phyloP scores from a whole-genome alignment of 306 rosid genomes.

The Sechiopsis laciniata region DNA sequence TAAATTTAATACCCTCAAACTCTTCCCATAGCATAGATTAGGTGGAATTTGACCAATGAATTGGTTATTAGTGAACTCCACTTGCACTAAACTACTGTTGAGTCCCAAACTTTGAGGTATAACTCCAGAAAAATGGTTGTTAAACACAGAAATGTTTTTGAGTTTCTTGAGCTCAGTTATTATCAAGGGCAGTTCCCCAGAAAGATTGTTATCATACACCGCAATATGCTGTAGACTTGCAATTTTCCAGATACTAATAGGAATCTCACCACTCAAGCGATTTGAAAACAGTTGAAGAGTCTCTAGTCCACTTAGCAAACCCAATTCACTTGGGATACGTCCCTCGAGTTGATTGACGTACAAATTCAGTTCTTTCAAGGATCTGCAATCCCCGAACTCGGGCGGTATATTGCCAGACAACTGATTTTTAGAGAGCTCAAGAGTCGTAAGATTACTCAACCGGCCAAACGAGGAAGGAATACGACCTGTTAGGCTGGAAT shows the following conservation, averaged over 20 bases:
- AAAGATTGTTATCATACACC: conserved; percentile 58
- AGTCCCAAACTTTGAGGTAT: conserved; percentile 72
- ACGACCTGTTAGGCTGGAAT: conserved; percentile 43
- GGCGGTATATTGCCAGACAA: conserved; percentile 66
- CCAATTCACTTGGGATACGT: conserved; percentile 62
- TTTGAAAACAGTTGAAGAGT: conserved; percentile 53
- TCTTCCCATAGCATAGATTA: conserved; percentile 62
- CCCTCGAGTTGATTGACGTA: conserved; percentile 61
- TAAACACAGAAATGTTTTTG: conserved; percentile 47
- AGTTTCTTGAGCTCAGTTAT: conserved; percentile 61
- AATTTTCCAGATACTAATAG: conserved; percentile 75
- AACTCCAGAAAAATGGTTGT: conserved; percentile 64
- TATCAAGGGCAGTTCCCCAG: conserved; percentile 63
- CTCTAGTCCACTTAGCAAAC: conserved; percentile 39
- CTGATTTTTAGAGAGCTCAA: conserved; percentile 46
- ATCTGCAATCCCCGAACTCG: conserved; percentile 56
- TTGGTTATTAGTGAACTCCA: conserved; percentile 60
- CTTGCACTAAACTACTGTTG: conserved; percentile 47
- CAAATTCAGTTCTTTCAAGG: conserved; percentile 42
- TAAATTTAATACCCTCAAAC: conserved; percentile 36
- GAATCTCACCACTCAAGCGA: conserved; percentile 62
- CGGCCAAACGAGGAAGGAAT: conserved; percentile 65
- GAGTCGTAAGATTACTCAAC: conserved; percentile 32
- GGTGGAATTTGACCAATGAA: conserved; percentile 68
- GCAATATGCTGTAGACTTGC: conserved; percentile 45